A percentile compares a stretch with the other conserved stretches of the same genome.
These are phyloP conservation scores for Scenedesmus sp. DNA, from an alignment of 163 green algal species.

Conservation along the genomic window DNA sequence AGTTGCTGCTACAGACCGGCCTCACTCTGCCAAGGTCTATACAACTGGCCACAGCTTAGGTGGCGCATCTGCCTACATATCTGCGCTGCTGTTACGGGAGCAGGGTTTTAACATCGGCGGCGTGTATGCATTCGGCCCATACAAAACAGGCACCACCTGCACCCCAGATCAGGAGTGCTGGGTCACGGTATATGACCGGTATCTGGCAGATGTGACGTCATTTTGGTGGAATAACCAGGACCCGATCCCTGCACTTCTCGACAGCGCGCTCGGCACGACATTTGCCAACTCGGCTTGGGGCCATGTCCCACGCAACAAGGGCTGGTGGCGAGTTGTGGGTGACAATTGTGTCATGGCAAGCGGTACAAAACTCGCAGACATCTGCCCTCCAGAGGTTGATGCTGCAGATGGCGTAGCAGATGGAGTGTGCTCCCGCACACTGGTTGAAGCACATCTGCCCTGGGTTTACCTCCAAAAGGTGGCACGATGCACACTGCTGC, in stretches of 20 bases:
- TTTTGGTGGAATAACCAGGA: conserved; percentile 38
- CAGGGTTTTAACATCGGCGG: conserved; percentile 21
- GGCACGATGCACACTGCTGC: conserved; percentile 5
- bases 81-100: conserved; percentile 5
- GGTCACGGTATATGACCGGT: conserved; percentile 28
- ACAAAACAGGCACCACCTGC: conserved; percentile 19
- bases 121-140: conserved; percentile 29
- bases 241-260: background rate
- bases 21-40: background rate
- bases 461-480: conserved; percentile 27
- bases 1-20: background rate
- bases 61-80: conserved; percentile 11
- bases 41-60: conserved; percentile 13
- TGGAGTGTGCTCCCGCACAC: background rate
- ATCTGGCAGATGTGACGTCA: conserved; percentile 7
- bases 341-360: background rate
- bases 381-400: conserved; percentile 28
- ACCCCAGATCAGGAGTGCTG: conserved; percentile 14
- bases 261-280: background rate
- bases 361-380: background rate
- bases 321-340: conserved; percentile 9
- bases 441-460: background rate
- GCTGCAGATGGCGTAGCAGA: conserved; percentile 28
- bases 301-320: conserved; percentile 6
- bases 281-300: background rate